Conservation (phyloP, 306 rosid species). For the Cajanus cajan region DNA sequence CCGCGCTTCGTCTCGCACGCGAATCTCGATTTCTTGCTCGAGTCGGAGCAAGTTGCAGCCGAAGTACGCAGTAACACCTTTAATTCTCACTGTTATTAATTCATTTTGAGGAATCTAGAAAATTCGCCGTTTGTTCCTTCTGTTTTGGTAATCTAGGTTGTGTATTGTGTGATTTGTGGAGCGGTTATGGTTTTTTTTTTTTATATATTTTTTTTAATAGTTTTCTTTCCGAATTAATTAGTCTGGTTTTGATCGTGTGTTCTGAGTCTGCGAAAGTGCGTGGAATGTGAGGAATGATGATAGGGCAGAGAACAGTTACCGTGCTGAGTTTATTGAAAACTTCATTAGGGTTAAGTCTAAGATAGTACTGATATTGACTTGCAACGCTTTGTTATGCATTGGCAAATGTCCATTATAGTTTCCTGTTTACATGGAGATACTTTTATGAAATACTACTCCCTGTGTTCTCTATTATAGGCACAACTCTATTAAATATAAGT, state of each 20-base stretch:
- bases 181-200: neutral
- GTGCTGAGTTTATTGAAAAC: neutral
- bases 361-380: neutral
- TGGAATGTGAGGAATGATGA: constrained; percentile 14
- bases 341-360: constrained; percentile 16
- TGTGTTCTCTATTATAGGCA: no score
- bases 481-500: no score
- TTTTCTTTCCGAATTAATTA: neutral
- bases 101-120: neutral
- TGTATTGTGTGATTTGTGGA: neutral
- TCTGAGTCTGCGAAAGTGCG: constrained; percentile 5
- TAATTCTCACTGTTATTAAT: neutral
- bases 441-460: no score
- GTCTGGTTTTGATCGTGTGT: neutral
- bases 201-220: neutral
- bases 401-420: neutral
- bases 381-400: neutral
- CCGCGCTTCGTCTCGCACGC: constrained; percentile 48
- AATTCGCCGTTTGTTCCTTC: neutral
- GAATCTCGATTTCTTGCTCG: constrained; percentile 74
- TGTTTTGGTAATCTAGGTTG: neutral
- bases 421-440: neutral
- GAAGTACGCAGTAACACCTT: constrained; percentile 49
- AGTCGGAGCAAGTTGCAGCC: constrained; percentile 59
- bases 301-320: constrained; percentile 6